Percentiles rank a stretch among this genome's conserved stretches.
These are phyloP conservation scores for Xylariaceae sp. DNA, from an alignment of 2,329 filamentous ascomycete genomes.

Conservation along the genomic window DNA sequence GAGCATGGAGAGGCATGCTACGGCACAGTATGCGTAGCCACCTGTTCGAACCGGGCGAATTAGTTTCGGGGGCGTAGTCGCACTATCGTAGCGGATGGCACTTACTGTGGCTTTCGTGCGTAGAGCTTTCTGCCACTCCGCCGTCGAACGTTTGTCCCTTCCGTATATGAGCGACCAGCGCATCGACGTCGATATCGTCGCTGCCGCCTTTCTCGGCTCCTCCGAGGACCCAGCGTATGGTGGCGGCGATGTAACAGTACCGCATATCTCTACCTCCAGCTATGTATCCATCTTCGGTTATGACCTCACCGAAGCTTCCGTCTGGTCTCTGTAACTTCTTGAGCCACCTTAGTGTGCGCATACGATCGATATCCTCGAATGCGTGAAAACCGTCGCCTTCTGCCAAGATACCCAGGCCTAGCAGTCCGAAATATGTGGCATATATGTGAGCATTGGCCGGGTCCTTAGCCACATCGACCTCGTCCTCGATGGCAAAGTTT, in stretches of 20 bases:
- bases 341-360: slow-evolving; percentile 69
- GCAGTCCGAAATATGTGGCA: slow-evolving; percentile 83
- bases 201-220: slow-evolving; percentile 55
- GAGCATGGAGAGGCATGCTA: slow-evolving; percentile 74
- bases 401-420: slow-evolving; percentile 57
- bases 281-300: slow-evolving; percentile 54
- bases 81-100: slow-evolving; percentile 3
- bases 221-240: slow-evolving; percentile 76
- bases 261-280: slow-evolving; percentile 80
- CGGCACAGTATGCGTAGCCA: slow-evolving; percentile 86
- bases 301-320: slow-evolving; percentile 86
- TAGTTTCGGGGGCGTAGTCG: background rate
- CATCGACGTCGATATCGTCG: slow-evolving; percentile 70
- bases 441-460: slow-evolving; percentile 66
- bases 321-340: slow-evolving; percentile 70
- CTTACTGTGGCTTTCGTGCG: slow-evolving; percentile 78
- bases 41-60: slow-evolving; percentile 46
- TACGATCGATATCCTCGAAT: slow-evolving; percentile 62
- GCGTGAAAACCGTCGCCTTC: slow-evolving; percentile 37
- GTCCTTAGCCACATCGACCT: slow-evolving; percentile 31
- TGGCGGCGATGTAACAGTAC: slow-evolving; percentile 80
- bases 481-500: slow-evolving; percentile 29
- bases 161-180: slow-evolving; percentile 66
- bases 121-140: slow-evolving; percentile 72
- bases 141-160: slow-evolving; percentile 76